phyloP scores from a whole-genome alignment of 2,329 filamentous ascomycete genomes.

The Aspergillus transmontanensis region DNA sequence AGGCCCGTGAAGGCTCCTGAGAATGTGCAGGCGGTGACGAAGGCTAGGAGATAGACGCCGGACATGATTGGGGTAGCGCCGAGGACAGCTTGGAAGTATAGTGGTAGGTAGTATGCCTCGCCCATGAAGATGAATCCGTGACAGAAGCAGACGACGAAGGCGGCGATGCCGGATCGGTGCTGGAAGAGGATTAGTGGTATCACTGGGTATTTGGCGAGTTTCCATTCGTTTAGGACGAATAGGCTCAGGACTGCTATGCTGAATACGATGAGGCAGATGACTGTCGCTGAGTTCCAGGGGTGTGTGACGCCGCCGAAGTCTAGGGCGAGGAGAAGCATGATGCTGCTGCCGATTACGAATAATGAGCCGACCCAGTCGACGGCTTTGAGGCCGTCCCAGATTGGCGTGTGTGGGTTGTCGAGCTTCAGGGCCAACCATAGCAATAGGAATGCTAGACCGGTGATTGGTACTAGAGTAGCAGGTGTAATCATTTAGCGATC shows the following conservation, averaged over 20 bases:
- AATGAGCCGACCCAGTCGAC: conserved; percentile 67
- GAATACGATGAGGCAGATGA: conserved; percentile 77
- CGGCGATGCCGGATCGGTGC: conserved; percentile 65
- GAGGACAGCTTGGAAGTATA: conserved; percentile 81
- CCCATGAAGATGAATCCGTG: conserved; percentile 80
- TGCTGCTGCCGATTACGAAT: conserved; percentile 71
- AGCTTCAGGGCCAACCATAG: conserved; percentile 63
- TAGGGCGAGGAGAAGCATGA: conserved; percentile 87
- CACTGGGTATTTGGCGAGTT: conserved; percentile 73
- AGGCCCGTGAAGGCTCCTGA: conserved; percentile 64
- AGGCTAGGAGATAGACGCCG: conserved; percentile 74
- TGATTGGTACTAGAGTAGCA: conserved; percentile 52
- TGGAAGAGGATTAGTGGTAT: conserved; percentile 75
- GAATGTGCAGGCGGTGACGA: conserved; percentile 67
- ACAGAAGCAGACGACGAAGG: conserved; percentile 67
- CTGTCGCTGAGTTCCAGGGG: conserved; percentile 74
- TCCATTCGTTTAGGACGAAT: conserved; percentile 74
- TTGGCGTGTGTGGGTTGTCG: conserved; percentile 61
- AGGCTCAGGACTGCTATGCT: conserved; percentile 64
- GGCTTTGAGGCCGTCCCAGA: conserved; percentile 59
- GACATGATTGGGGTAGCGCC: conserved; percentile 69
- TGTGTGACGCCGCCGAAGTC: conserved; percentile 77
- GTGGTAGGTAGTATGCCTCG: conserved; percentile 75
- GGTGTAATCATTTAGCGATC: no score
- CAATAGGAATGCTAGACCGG: conserved; percentile 61